These are phyloP conservation scores for Ustilago bromivora DNA, from an alignment of 1,284 basidiomycete genomes.

Conservation along the genomic window DNA sequence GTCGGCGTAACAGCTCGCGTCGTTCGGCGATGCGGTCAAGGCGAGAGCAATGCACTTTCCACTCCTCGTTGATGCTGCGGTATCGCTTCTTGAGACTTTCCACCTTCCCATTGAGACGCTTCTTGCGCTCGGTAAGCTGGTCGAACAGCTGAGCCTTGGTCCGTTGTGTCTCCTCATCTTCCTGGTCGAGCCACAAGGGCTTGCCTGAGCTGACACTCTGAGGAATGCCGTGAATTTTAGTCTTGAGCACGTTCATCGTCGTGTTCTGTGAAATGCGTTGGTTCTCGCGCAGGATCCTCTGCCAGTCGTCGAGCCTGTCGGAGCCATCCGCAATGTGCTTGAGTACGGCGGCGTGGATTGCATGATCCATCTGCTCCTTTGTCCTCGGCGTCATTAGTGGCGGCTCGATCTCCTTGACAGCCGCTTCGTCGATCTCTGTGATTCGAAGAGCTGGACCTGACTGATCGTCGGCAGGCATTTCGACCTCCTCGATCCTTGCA, in stretches of 20 bases:
- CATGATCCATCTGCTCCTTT: slow-evolving; percentile 47
- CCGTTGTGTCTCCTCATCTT: slow-evolving; percentile 33
- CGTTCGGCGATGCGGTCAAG: slow-evolving; percentile 61
- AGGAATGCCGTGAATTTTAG: slow-evolving; percentile 54
- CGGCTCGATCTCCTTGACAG: slow-evolving; percentile 27
- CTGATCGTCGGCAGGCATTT: slow-evolving; percentile 26
- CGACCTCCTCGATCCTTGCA: slow-evolving; percentile 42
- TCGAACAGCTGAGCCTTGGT: slow-evolving; percentile 38
- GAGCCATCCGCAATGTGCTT: slow-evolving; percentile 17
- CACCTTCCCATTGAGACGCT: slow-evolving; percentile 59
- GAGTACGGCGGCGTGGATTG: slow-evolving; percentile 14
- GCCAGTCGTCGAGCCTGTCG: slow-evolving; percentile 17
- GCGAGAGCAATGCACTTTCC: slow-evolving; percentile 60
- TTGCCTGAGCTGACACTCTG: slow-evolving; percentile 36
- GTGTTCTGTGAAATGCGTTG: slow-evolving; percentile 41
- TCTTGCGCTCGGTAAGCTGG: slow-evolving; percentile 39
- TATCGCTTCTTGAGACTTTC: slow-evolving; percentile 58
- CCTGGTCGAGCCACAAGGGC: slow-evolving; percentile 50
- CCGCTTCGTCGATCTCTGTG: slow-evolving; percentile 32
- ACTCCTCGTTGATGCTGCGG: slow-evolving; percentile 59
- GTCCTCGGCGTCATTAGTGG: slow-evolving; percentile 48
- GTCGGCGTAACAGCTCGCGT: slow-evolving; percentile 47
- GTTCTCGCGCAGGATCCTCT: slow-evolving; percentile 42
- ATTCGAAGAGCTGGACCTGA: slow-evolving; percentile 28
- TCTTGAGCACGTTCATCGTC: slow-evolving; percentile 45